These are phyloP conservation scores for Sonneratia caseolaris DNA, from an alignment of 345 rosid genomes.

Conservation along the genomic window DNA sequence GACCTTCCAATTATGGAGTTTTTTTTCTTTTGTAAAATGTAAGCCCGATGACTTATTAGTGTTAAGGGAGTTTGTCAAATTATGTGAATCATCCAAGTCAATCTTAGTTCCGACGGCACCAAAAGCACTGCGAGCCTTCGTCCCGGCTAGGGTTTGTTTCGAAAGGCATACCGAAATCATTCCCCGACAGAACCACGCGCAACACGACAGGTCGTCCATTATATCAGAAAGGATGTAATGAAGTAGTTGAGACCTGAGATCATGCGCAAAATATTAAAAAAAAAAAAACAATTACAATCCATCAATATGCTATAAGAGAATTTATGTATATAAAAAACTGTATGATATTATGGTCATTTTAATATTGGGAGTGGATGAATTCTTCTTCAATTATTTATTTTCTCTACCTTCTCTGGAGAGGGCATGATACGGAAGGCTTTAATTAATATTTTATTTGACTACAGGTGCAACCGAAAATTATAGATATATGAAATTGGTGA, in stretches of 20 bases:
- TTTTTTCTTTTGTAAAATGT: too few species aligned
- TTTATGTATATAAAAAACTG: neutral
- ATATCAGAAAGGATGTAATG: neutral
- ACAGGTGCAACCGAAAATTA: too few species aligned
- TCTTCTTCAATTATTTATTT: neutral
- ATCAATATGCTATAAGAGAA: neutral
- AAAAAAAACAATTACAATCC: too few species aligned
- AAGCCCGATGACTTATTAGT: too few species aligned
- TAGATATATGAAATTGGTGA: too few species aligned
- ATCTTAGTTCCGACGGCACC: too few species aligned
- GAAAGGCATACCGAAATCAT: neutral
- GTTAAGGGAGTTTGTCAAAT: too few species aligned
- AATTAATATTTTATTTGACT: too few species aligned
- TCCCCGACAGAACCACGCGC: neutral
- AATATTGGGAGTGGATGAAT: neutral
- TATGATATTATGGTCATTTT: neutral
- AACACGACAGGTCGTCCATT: neutral
- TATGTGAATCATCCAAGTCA: too few species aligned
- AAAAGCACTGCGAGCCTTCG: neutral
- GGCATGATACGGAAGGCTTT: neutral
- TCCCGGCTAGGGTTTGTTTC: neutral
- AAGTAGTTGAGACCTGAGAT: constrained; percentile 2
- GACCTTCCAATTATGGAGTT: too few species aligned
- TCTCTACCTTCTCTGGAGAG: neutral
- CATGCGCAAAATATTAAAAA: neutral